Base-by-base conservation (phyloP, 768 basidiomycete species). In the Xerocomus spinulosus region DNA sequence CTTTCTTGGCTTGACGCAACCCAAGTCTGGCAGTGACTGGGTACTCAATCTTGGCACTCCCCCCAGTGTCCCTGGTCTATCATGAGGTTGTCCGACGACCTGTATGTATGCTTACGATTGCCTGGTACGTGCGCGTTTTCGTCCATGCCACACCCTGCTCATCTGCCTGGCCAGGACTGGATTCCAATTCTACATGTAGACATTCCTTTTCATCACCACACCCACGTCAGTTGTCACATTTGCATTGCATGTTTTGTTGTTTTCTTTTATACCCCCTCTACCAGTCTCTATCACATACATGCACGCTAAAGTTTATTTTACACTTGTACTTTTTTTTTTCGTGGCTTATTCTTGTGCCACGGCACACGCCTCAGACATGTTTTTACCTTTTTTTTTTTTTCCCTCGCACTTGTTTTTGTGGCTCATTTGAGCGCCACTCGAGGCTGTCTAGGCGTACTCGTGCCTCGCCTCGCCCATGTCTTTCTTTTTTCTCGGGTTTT, bases 1-100 rank as follows among this genome's bases (percentile, higher is more conserved):
- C 45, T 84, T 83, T 61, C 71, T 72, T 39, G 79, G 79, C 25
- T 56, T 84, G 50, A 68, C 68, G 6, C 73, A 70, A 46, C 59
- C 63, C 39, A 63, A 64, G 44, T 58, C 63, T 6, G 66, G 63
- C n/a, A 36, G 62, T 13, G 59, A 64, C 29, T 74, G 73, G 73
- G 53, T 62, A 18, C 52, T 74, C n/a, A 56, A 68, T 38, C 60
- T 67, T 2, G 66, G 67, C 0, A 25, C 32, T 24, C 52, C 26
- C 9, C 50, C 48, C 20, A 50, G 14, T 28, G 5, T 42, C 7
- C 35, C 48, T 43, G 47, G 51, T 18, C 2, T 49, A 9, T 52
- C 53, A 50, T 48, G 42, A 58, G 30, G 37, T 13, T 36, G 20
- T n/a, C 10, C 35, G 3, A 51, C 30, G 34, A 53, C 20, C 30